Percentiles rank a stretch among this genome's conserved stretches.
Evolutionary conservation across 192 early-diverging fungal genomes (phyloP).

Genomic region (Backusella australiensis): DNA sequence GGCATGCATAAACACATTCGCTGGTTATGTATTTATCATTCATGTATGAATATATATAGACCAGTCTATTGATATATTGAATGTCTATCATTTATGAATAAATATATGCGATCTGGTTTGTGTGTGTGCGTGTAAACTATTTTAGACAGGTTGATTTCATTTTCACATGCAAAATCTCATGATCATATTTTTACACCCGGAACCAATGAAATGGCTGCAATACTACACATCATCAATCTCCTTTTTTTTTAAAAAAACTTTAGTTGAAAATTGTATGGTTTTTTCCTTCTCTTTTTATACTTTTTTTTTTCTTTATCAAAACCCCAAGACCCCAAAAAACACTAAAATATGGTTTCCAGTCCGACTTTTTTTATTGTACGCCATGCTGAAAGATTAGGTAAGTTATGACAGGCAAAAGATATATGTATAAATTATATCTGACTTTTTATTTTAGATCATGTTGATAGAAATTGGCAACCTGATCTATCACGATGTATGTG

Average conservation of each 20-base stretch:
- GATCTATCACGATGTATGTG: constrained; percentile 33
- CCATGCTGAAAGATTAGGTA: constrained; percentile 40
- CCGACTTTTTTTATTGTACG: constrained; percentile 35
- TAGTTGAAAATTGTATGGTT: background rate
- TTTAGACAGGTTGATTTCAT: background rate
- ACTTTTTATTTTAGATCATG: constrained; percentile 26
- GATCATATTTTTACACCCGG: background rate
- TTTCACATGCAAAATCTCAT: constrained; percentile 13
- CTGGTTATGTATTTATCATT: background rate
- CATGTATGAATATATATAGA: no score
- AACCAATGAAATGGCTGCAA: background rate
- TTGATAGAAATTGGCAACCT: constrained; percentile 28
- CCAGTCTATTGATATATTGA: background rate
- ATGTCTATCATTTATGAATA: background rate
- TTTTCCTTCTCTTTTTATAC: constrained; percentile 1
- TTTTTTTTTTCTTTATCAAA: background rate
- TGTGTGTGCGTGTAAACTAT: no score
- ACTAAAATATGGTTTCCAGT: constrained; percentile 2
- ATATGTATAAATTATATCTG: background rate
- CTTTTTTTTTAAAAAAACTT: background rate
- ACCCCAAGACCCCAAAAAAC: background rate
- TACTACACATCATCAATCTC: background rate
- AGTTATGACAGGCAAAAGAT: background rate
- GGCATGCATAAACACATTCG: background rate
- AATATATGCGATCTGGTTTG: background rate